phyloP scores from a whole-genome alignment of 108 stramenopile genomes.

The Nitzschia inconspicua region DNA sequence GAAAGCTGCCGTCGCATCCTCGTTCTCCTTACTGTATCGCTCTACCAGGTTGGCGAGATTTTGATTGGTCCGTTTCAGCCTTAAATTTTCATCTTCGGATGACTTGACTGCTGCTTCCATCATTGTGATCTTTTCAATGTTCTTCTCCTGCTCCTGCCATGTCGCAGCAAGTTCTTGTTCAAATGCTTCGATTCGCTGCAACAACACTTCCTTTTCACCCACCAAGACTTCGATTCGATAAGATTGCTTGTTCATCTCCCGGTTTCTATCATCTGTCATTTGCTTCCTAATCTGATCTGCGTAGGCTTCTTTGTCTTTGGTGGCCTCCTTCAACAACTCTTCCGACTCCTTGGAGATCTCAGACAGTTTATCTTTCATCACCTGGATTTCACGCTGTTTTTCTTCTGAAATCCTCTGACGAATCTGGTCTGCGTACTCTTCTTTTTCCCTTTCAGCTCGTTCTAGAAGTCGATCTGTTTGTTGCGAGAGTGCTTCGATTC shows the following conservation, averaged over 20 bases:
- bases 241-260: slow-evolving; percentile 3
- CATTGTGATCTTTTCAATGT: slow-evolving; percentile 6
- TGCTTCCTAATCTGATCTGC: slow-evolving; percentile 5
- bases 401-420: slow-evolving; percentile 9
- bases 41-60: slow-evolving; percentile 7
- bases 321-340: not conserved
- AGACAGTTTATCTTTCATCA: slow-evolving; percentile 6
- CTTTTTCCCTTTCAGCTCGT: slow-evolving; percentile 24
- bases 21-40: slow-evolving; percentile 11
- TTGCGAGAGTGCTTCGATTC: slow-evolving; percentile 19
- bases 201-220: slow-evolving; percentile 5
- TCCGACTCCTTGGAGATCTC: slow-evolving; percentile 7
- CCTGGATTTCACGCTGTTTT: slow-evolving; percentile 20
- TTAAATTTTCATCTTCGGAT: slow-evolving; percentile 20
- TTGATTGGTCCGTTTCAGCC: slow-evolving; percentile 17
- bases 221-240: slow-evolving; percentile 9
- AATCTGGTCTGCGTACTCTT: slow-evolving; percentile 16
- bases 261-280: slow-evolving; percentile 11
- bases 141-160: slow-evolving; percentile 8
- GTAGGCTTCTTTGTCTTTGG: slow-evolving; percentile 15
- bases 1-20: slow-evolving; percentile 5
- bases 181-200: slow-evolving; percentile 15
- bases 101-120: slow-evolving; percentile 7
- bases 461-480: slow-evolving; percentile 11
- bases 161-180: slow-evolving; percentile 6